phyloP scores from a whole-genome alignment of 192 early-diverging fungal genomes.

The Backusella tuberculispora region DNA sequence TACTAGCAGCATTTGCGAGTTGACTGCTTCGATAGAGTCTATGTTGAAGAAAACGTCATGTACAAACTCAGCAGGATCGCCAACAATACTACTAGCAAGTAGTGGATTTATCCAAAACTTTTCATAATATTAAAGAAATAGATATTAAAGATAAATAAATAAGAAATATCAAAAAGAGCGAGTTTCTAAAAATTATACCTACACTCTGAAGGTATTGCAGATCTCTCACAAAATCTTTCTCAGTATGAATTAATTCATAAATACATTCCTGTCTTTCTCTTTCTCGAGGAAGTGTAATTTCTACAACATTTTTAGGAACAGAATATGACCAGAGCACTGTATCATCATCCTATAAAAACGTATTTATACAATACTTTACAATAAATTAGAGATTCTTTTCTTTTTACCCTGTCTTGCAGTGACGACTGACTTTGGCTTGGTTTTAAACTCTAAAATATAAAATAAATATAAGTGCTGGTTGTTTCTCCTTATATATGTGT shows the following conservation, averaged over 20 bases:
- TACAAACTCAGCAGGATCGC: conserved; percentile 74
- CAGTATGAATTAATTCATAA: conserved; percentile 90
- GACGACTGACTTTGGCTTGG: conserved; percentile 47
- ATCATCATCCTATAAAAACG: conserved; percentile 50
- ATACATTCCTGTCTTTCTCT: conserved; percentile 92
- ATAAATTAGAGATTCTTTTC: background rate
- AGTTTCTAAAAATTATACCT: conserved; percentile 11
- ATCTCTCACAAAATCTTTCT: conserved; percentile 89
- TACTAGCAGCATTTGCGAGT: conserved; percentile 60
- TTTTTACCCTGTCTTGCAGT: conserved; percentile 41
- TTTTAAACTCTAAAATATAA: conserved; percentile 34
- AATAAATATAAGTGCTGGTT: background rate
- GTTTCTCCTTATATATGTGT: conserved; percentile 12
- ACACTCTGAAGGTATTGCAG: conserved; percentile 79
- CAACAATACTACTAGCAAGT: conserved; percentile 67
- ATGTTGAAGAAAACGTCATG: conserved; percentile 82
- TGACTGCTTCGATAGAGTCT: conserved; percentile 63
- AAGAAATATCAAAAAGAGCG: background rate
- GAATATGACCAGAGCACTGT: conserved; percentile 78
- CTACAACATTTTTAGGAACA: conserved; percentile 77
- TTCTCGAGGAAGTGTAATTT: conserved; percentile 74
- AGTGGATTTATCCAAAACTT: conserved; percentile 65
- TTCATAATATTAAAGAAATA: conserved; percentile 7
- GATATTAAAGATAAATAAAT: background rate
- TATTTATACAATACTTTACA: background rate